Conservation (phyloP, 805 yeast species). For the Lipomyces starkeyi region DNA sequence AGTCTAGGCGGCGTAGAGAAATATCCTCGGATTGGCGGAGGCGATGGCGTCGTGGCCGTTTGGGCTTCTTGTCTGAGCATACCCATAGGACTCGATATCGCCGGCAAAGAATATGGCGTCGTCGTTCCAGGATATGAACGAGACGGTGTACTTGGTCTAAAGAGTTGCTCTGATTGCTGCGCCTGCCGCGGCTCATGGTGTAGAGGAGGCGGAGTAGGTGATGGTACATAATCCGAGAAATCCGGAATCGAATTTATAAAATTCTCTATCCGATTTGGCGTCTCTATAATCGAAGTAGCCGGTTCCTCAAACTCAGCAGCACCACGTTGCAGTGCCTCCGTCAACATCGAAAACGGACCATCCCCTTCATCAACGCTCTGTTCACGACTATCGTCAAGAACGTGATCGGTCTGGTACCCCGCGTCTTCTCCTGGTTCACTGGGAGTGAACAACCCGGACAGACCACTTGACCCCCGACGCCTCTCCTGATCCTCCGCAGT, state of each 20-base stretch:
- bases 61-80: not conserved
- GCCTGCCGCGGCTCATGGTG: not conserved
- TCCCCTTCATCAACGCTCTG: not conserved
- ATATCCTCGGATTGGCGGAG: slow-evolving; percentile 2
- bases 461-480: not conserved
- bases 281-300: not conserved
- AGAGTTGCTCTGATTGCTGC: not conserved
- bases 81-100: not conserved
- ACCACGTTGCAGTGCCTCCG: not conserved
- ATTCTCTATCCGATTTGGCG: not conserved
- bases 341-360: not conserved
- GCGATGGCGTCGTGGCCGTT: not conserved
- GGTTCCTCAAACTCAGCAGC: not conserved
- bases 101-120: not conserved
- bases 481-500: not conserved
- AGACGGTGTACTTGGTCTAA: not conserved
- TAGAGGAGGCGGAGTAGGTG: not conserved
- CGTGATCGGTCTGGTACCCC: not conserved
- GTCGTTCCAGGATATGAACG: not conserved
- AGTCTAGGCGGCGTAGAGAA: not conserved
- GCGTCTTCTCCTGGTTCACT: not conserved
- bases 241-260: not conserved
- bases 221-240: not conserved
- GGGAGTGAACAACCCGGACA: not conserved
- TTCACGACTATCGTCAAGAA: not conserved